These are phyloP conservation scores for Cladosporium sphaerospermum DNA, from an alignment of 2,329 filamentous ascomycete genomes.

Conservation along the genomic window DNA sequence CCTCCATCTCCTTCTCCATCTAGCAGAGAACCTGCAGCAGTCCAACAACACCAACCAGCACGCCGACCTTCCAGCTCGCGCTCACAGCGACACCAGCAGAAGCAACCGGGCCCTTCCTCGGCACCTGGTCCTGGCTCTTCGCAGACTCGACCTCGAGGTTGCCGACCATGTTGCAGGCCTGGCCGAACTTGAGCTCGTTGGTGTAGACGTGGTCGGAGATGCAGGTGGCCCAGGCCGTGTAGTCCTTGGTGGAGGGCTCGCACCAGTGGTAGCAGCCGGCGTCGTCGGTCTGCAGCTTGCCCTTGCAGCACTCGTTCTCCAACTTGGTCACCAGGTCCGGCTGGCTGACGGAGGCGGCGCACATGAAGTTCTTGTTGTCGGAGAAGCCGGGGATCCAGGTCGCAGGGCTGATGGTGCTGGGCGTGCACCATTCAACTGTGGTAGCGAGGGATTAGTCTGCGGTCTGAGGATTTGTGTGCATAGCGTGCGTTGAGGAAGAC, in stretches of 20 bases:
- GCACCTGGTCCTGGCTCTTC: not conserved
- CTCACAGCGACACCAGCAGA: not conserved
- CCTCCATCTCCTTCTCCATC: not conserved
- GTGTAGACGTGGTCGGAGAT: constrained; percentile 7
- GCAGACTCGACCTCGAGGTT: not conserved
- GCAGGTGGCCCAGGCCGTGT: constrained; percentile 5
- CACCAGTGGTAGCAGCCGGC: constrained; percentile 10
- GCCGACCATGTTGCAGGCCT: constrained; percentile 5
- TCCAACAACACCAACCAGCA: constrained; percentile 4
- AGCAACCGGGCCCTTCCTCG: not conserved
- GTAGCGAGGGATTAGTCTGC: no score
- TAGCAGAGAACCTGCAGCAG: constrained; percentile 3
- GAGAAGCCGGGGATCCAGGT: constrained; percentile 8
- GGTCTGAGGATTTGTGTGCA: no score
- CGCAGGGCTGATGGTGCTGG: constrained; percentile 4
- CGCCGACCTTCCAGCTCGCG: constrained; percentile 5
- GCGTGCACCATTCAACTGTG: not conserved
- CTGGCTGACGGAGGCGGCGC: constrained; percentile 2
- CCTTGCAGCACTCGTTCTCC: constrained; percentile 5
- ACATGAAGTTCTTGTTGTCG: not conserved
- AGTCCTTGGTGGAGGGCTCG: not conserved
- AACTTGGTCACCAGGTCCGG: not conserved
- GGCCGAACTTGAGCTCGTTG: constrained; percentile 1
- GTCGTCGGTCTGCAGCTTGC: not conserved
- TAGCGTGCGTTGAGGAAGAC: no score